These are phyloP conservation scores for Candida andamanensis DNA, from an alignment of 805 yeast genomes.

Conservation along the genomic window DNA sequence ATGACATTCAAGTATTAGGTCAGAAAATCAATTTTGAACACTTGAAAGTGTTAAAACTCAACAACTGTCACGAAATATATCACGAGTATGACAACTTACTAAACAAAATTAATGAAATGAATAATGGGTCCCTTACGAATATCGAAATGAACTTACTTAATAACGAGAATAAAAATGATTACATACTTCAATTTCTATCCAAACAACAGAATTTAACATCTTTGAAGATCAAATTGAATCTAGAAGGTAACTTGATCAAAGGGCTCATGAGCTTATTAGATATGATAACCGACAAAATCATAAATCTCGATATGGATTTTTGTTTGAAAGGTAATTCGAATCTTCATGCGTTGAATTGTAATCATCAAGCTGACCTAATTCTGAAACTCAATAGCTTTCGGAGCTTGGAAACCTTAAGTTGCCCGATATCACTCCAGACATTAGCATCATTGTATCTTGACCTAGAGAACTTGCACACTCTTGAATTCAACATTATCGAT, in stretches of 20 bases:
- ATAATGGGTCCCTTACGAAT: neutral
- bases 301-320: constrained; percentile 6
- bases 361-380: constrained; percentile 3
- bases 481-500: constrained; percentile 10
- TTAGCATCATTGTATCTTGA: constrained; percentile 2
- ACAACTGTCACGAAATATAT: constrained; percentile 9
- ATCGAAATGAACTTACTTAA: constrained; percentile 9
- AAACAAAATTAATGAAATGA: constrained; percentile 1
- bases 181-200: constrained; percentile 4
- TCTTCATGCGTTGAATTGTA: constrained; percentile 2
- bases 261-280: constrained; percentile 3
- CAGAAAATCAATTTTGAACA: constrained; percentile 5
- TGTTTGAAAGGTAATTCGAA: constrained; percentile 6
- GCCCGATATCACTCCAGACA: constrained; percentile 8
- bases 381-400: constrained; percentile 4
- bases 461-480: constrained; percentile 3
- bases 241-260: constrained; percentile 4
- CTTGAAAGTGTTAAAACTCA: constrained; percentile 5
- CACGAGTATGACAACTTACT: neutral
- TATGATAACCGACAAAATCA: neutral
- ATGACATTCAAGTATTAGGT: constrained; percentile 5
- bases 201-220: constrained; percentile 1
- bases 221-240: constrained; percentile 7
- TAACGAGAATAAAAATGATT: constrained; percentile 5
- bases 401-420: constrained; percentile 4